Percentiles rank a stretch among this genome's conserved stretches.
phyloP scores from a whole-genome alignment of 73 alveolate species.

The Tetrahymena elliotti region DNA sequence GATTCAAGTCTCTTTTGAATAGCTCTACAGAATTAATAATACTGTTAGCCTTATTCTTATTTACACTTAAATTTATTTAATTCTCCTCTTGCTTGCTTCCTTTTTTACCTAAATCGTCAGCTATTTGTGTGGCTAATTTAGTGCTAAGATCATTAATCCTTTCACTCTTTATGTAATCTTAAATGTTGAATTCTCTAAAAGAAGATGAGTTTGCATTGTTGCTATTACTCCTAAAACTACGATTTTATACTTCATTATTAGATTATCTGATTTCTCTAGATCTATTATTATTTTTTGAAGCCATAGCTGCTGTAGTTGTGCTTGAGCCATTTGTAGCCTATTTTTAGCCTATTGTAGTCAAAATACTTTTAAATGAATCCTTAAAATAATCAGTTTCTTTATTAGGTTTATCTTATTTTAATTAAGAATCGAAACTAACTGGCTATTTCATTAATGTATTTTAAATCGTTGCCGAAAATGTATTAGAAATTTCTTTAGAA shows the following conservation, averaged over 20 bases:
- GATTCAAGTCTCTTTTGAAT: background rate
- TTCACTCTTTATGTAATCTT: background rate
- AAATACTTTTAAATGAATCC: background rate
- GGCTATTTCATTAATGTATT: background rate
- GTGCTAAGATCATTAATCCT: background rate
- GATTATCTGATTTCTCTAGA: background rate
- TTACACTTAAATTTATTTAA: background rate
- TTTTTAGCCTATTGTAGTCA: background rate
- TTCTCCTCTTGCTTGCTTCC: background rate
- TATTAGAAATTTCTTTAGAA: background rate
- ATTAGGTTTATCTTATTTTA: background rate
- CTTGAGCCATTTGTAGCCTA: background rate
- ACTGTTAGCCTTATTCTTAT: background rate
- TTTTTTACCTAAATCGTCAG: background rate
- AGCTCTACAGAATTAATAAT: background rate
- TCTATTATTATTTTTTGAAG: background rate
- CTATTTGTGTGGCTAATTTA: background rate
- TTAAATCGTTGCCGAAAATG: background rate
- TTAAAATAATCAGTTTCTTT: background rate
- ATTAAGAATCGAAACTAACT: background rate
- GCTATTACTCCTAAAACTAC: background rate
- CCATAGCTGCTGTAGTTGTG: background rate
- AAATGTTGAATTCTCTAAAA: background rate
- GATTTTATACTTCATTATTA: background rate
- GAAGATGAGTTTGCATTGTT: background rate